These are phyloP conservation scores for Volvariella volvacea DNA, from an alignment of 1,284 basidiomycete species.

Conservation along the genomic window DNA sequence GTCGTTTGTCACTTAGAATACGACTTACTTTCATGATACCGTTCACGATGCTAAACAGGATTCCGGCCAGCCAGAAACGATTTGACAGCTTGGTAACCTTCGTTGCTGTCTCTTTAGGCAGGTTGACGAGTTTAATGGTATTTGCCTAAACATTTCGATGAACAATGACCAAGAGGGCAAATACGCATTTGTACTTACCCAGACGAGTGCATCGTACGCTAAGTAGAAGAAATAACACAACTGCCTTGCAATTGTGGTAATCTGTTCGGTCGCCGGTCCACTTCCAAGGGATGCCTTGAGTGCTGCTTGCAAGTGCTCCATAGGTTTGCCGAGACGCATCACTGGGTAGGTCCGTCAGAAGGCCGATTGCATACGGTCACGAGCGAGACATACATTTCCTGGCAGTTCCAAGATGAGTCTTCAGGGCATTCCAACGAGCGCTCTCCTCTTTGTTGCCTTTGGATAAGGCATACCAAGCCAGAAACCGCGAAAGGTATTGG, in stretches of 20 bases:
- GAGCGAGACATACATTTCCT: slow-evolving; percentile 63
- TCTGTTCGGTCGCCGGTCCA: slow-evolving; percentile 64
- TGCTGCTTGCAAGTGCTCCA: slow-evolving; percentile 93
- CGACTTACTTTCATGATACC: slow-evolving; percentile 56
- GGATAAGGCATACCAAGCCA: slow-evolving; percentile 75
- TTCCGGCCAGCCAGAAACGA: slow-evolving; percentile 89
- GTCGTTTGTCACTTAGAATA: background rate
- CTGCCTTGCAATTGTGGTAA: slow-evolving; percentile 81
- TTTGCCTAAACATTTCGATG: slow-evolving; percentile 42
- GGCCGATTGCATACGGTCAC: background rate
- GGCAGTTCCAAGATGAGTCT: slow-evolving; percentile 69
- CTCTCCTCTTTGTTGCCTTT: slow-evolving; percentile 62
- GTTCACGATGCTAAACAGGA: slow-evolving; percentile 70
- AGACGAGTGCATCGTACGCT: slow-evolving; percentile 73
- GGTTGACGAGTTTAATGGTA: slow-evolving; percentile 60
- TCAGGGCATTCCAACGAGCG: slow-evolving; percentile 73
- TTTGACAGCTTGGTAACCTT: slow-evolving; percentile 70
- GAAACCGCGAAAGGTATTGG: slow-evolving; percentile 89
- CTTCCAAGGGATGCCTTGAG: slow-evolving; percentile 66
- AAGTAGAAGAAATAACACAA: slow-evolving; percentile 91
- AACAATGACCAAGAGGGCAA: slow-evolving; percentile 1
- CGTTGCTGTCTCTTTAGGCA: slow-evolving; percentile 60
- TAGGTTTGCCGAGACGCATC: slow-evolving; percentile 87
- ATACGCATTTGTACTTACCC: slow-evolving; percentile 74
- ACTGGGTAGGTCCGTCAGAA: slow-evolving; percentile 42